Evolutionary conservation across 2,329 filamentous ascomycete species (phyloP).

Genomic region (Botrytis fabae): DNA sequence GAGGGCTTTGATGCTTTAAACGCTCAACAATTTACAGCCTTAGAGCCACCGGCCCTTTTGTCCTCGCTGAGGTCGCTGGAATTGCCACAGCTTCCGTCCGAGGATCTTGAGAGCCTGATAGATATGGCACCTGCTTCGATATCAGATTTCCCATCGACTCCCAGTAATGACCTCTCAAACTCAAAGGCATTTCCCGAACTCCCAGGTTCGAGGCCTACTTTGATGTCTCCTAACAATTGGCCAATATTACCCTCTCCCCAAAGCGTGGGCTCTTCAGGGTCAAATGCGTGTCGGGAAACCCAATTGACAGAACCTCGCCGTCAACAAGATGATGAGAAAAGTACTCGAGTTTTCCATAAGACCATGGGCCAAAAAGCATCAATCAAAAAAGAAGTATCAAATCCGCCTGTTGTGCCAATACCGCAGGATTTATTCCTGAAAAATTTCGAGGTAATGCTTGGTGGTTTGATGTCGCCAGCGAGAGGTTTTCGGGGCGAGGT

Average conservation of each 20-base stretch:
- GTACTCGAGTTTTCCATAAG: slow-evolving; percentile 29
- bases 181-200: not conserved
- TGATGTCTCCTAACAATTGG: not conserved
- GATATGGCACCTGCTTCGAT: not conserved
- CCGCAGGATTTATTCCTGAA: slow-evolving; percentile 28
- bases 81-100: slow-evolving; percentile 1
- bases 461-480: slow-evolving; percentile 29
- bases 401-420: not conserved
- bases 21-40: not conserved
- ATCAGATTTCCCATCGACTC: not conserved
- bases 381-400: slow-evolving; percentile 5
- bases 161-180: not conserved
- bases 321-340: slow-evolving; percentile 27
- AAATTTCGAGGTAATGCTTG: slow-evolving; percentile 29
- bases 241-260: not conserved
- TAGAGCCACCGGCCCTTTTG: not conserved
- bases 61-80: not conserved
- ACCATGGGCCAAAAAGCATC: slow-evolving; percentile 36
- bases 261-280: too few species aligned
- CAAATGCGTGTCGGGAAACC: not conserved
- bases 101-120: slow-evolving; percentile 8
- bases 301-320: not conserved
- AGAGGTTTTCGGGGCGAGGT: slow-evolving; percentile 35
- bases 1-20: not conserved
- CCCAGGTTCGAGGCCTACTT: not conserved